A percentile compares a stretch with the other conserved stretches of the same genome.
phyloP scores from a whole-genome alignment of 257 asterid genomes.

The Nicotiana paniculata region DNA sequence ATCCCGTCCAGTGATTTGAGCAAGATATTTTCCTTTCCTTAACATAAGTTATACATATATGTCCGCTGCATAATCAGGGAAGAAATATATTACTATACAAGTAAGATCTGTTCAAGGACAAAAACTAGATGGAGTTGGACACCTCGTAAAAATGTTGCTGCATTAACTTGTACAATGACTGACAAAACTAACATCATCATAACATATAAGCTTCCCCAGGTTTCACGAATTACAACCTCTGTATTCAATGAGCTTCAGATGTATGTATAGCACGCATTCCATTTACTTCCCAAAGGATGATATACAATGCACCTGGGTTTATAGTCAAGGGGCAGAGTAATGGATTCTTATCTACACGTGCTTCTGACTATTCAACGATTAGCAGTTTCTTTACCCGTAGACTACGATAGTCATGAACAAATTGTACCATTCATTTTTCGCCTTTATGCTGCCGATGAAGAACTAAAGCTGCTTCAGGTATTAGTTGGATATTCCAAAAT shows the following conservation, averaged over 20 bases:
- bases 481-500: constrained; percentile 1
- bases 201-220: background rate
- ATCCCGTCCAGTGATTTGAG: no score
- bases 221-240: background rate
- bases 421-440: background rate
- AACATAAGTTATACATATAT: background rate
- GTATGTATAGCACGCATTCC: background rate
- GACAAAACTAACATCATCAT: background rate
- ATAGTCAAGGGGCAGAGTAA: constrained; percentile 5
- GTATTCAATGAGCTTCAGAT: background rate
- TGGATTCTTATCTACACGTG: constrained; percentile 24
- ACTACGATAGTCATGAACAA: background rate
- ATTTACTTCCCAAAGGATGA: constrained; percentile 16
- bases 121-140: background rate
- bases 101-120: background rate
- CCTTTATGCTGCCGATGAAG: background rate
- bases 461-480: background rate
- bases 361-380: background rate
- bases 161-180: background rate
- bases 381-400: background rate
- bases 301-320: constrained; percentile 21
- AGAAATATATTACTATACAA: background rate
- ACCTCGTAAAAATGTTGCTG: background rate
- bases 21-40: no score
- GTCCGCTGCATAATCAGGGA: background rate